Evolutionary conservation across 1,284 basidiomycete genomes (phyloP), one percentile per base, ranked within the genome.

Genomic region (Heterobasidion irregulare): DNA sequence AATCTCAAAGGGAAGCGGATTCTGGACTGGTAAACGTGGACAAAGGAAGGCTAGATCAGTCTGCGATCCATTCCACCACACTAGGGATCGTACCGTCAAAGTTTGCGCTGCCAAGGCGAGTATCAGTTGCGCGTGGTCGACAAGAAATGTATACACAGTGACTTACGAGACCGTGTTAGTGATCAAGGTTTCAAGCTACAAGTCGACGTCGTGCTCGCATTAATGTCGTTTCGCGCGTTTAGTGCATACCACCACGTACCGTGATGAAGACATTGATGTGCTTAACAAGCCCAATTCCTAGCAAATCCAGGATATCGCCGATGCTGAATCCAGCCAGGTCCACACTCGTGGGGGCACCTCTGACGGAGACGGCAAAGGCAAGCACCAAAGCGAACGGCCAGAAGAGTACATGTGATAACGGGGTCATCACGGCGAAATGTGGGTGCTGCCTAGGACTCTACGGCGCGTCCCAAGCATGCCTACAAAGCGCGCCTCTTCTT

Each of bases 1-100:
- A 50, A 77, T 65, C 57, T 76, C 74, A 34, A 76, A 61, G 33
- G 66, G 60, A 41, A 77, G 72, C 2, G 74, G 72, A 63, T 76
- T 77, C 55, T 71, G 65, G 36, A 70, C 75, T 74, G 52, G 12
- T 51, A 18, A 15, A 38, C 35, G 16, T 26, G 10, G 47, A 43
- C 12, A 41, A 5, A 7, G 38, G 8, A 9, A 4, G 33, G 12
- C 26, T 53, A 2, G 36, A 44, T 19, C 35, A 26, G 19, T 46
- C 50, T 32, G 50, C 46, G 16, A 8, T 15, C 44, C 32, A 35
- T 26, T 26, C 2, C 13, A 35, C 9, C 10, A 9, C 18, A 16
- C 8, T 8, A 15, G 44, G 5, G 26, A 35, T 16, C 16, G 18
- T 47, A 55, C 54, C 43, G 16, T 45, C 43, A 15, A 56, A 56